Base-by-base conservation (phyloP, 2,329 filamentous ascomycete genomes). In the Hymenoscyphus fraxineus region DNA sequence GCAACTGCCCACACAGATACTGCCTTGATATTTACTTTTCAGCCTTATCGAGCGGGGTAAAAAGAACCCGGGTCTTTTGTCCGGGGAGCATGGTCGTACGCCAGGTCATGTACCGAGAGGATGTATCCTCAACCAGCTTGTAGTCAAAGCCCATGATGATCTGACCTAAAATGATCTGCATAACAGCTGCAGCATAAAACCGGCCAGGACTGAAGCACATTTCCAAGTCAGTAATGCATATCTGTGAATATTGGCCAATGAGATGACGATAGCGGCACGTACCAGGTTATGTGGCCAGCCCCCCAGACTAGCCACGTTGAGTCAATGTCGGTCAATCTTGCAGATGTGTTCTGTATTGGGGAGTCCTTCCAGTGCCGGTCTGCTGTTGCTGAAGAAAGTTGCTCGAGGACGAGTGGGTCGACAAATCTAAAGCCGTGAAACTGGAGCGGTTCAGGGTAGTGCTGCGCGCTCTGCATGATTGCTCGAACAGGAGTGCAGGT, bases 371-470 rank as follows among this genome's bases (percentile, higher is more conserved):
- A n/a, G n/a, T n/a, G n/a, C n/a, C n/a, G n/a, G n/a, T n/a, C n/a
- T n/a, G n/a, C n/a, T n/a, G n/a, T n/a, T n/a, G n/a, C n/a, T n/a
- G n/a, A n/a, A n/a, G n/a, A n/a, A n/a, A n/a, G n/a, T n/a, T n/a
- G n/a, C n/a, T n/a, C n/a, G n/a, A n/a, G n/a, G n/a, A n/a, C n/a
- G n/a, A n/a, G n/a, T n/a, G n/a, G n/a, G n/a, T 60, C 58, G 10
- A 27, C 58, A 35, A 47, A 60, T 47, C 58, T n/a, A 27, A 60
- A 60, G 7, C 58, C 58, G 40, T 60, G n/a, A 44, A 60, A 60
- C 12, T 22, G 32, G 7, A 47, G 5, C 4, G 58, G 39, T 51
- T 60, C 16, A 9, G 58, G 39, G 22, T 51, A 60, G 27, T 60
- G 32, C 32, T 47, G 15, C 13, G 58, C 39, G 22, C 31, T 38